Conservation (phyloP, 768 basidiomycete species). For the Tulasnella sp. region DNA sequence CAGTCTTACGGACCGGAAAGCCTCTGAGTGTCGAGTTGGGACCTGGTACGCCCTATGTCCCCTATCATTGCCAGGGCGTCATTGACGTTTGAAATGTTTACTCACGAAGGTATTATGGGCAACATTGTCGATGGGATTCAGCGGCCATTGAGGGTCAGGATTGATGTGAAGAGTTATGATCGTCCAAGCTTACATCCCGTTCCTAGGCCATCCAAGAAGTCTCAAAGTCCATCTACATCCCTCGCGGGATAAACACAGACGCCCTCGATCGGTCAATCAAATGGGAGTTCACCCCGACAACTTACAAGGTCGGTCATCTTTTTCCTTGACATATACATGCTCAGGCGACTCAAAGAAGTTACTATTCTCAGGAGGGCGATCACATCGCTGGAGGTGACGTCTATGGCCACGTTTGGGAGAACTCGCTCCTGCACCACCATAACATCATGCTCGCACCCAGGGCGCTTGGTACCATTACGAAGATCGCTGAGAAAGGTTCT, state of each 20-base stretch:
- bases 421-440: slow-evolving; percentile 91
- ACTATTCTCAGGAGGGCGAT: slow-evolving; percentile 63
- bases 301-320: slow-evolving; percentile 48
- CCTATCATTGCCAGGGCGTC: too few relatives aligned
- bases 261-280: slow-evolving; percentile 76
- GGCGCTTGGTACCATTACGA: slow-evolving; percentile 88
- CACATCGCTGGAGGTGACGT: slow-evolving; percentile 96
- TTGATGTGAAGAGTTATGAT: not conserved
- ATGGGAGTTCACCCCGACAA: slow-evolving; percentile 89
- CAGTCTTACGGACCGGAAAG: slow-evolving; percentile 93
- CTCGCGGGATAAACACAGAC: slow-evolving; percentile 96
- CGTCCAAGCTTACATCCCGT: slow-evolving; percentile 25
- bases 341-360: too few relatives aligned
- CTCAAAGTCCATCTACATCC: slow-evolving; percentile 99
- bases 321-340: not conserved
- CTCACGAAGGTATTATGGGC: slow-evolving; percentile 75
- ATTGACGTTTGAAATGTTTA: not conserved
- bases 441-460: slow-evolving; percentile 95
- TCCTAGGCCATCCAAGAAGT: slow-evolving; percentile 82
- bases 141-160: slow-evolving; percentile 70
- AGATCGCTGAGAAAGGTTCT: slow-evolving; percentile 86
- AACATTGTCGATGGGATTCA: slow-evolving; percentile 99
- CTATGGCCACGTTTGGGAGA: slow-evolving; percentile 91
- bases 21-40: slow-evolving; percentile 96
- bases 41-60: slow-evolving; percentile 50